Base-by-base conservation (phyloP, 2,329 filamentous ascomycete genomes). In the Westerdykella ornata region DNA sequence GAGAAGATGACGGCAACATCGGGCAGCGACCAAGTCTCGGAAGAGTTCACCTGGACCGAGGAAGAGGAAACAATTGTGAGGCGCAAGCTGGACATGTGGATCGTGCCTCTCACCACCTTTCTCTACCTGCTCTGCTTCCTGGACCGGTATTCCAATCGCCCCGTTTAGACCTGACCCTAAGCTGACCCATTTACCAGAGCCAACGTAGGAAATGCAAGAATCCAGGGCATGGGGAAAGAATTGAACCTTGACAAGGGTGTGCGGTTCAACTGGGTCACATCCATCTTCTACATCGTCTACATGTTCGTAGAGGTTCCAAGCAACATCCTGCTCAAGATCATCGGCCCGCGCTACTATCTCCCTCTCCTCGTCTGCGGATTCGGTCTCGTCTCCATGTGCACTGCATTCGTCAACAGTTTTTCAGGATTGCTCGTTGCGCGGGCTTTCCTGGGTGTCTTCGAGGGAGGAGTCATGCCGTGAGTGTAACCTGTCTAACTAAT, bases 211-310 rank as follows among this genome's bases (percentile, higher is more conserved):
- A 78, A 78, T 58, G 76, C 75, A 2, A 68, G 73, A 33, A 77
- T 79, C 39, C 72, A 76, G 44, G 76, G 76, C 14, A 67, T 80
- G 66, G 60, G 49, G 1, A 53, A 59, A 11, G 75, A 78, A 20
- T 61, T 80, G 2, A 47, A 71, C 4, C 68, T 79, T 9, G 46
- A 53, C 17, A 48, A 57, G 15, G 70, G 72, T n/a, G 62, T 69
- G 38, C 69, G 70, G 11, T 78, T 77, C 67, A 80, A 79, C 54
- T 76, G 74, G 67, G 72, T 74, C 0, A 71, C 77, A 1, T 77
- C 75, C 38, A 71, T 77, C 44, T 78, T 80, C 65, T 79, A 78
- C 61, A 72, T 80, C 44, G 56, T 74, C 42, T 79, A 79, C 59
- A 66, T 77, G 39, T 59, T 74, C 19, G 66, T 77, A 44, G 76